phyloP scores from a whole-genome alignment of 2,329 filamentous ascomycete species.

The Orbilia blumenaviensis region DNA sequence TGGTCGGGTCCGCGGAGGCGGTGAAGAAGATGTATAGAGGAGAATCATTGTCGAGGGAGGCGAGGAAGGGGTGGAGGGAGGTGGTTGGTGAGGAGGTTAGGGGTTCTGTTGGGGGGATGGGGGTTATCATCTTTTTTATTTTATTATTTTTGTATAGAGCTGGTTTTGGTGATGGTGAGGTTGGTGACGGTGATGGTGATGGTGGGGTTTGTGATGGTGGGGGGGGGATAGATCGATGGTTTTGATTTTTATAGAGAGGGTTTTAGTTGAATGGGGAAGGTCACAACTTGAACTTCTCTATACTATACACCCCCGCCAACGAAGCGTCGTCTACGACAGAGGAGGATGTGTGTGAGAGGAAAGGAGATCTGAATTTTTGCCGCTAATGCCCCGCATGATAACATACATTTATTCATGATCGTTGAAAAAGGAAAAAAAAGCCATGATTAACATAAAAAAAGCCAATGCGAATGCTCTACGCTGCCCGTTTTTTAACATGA shows the following conservation, averaged over 20 bases:
- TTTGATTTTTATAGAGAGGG: background rate
- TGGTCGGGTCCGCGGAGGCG: slow-evolving; percentile 60
- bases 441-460: too few relatives aligned
- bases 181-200: background rate
- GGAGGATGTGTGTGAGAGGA: too few relatives aligned
- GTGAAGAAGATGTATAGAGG: slow-evolving; percentile 61
- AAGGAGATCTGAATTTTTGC: too few relatives aligned
- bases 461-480: background rate
- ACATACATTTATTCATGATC: slow-evolving; percentile 1
- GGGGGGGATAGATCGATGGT: background rate
- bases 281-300: background rate
- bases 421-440: slow-evolving; percentile 9
- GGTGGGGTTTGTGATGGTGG: background rate
- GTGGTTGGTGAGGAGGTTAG: too few relatives aligned
- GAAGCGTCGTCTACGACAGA: too few relatives aligned
- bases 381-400: slow-evolving; percentile 1
- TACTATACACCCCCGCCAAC: too few relatives aligned
- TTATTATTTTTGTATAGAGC: background rate
- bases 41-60: background rate
- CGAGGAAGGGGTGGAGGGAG: slow-evolving; percentile 15
- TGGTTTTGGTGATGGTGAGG: background rate
- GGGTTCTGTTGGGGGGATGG: background rate
- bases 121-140: background rate
- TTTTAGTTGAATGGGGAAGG: background rate
- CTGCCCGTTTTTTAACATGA: too few relatives aligned